phyloP scores from a whole-genome alignment of 106 monocot species.

The Ottelia alismoides region DNA sequence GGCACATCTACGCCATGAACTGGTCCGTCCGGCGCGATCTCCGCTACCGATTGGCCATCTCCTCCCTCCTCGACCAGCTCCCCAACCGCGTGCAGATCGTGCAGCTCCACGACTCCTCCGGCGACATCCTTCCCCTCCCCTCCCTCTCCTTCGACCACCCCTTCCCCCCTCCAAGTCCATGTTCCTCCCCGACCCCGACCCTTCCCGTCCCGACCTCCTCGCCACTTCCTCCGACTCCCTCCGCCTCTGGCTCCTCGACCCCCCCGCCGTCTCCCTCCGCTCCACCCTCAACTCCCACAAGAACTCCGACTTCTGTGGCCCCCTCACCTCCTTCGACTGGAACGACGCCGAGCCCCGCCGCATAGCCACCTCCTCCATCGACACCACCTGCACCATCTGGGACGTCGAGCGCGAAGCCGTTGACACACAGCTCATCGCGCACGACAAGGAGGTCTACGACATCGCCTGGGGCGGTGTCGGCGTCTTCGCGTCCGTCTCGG shows the following conservation, averaged over 20 bases:
- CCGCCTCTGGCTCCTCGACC: slow-evolving; percentile 56
- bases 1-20: slow-evolving; percentile 98
- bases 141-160: slow-evolving; percentile 79
- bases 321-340: slow-evolving; percentile 3
- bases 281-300: neutral
- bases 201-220: slow-evolving; percentile 70
- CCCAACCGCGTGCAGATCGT: slow-evolving; percentile 81
- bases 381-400: slow-evolving; percentile 3
- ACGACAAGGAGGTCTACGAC: slow-evolving; percentile 4
- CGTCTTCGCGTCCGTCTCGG: neutral
- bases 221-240: slow-evolving; percentile 88
- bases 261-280: neutral
- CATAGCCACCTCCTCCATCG: slow-evolving; percentile 2
- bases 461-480: neutral
- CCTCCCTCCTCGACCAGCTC: slow-evolving; percentile 66
- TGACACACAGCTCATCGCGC: slow-evolving; percentile 2
- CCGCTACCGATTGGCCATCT: slow-evolving; percentile 78
- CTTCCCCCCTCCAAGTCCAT: slow-evolving; percentile 82
- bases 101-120: slow-evolving; percentile 78
- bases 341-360: slow-evolving; percentile 3
- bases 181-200: slow-evolving; percentile 77
- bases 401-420: slow-evolving; percentile 3
- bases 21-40: slow-evolving; percentile 84
- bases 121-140: slow-evolving; percentile 67
- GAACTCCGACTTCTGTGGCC: neutral